Conservation (phyloP, 176 grass and related monocot species). For the Oryza glumipatula region DNA sequence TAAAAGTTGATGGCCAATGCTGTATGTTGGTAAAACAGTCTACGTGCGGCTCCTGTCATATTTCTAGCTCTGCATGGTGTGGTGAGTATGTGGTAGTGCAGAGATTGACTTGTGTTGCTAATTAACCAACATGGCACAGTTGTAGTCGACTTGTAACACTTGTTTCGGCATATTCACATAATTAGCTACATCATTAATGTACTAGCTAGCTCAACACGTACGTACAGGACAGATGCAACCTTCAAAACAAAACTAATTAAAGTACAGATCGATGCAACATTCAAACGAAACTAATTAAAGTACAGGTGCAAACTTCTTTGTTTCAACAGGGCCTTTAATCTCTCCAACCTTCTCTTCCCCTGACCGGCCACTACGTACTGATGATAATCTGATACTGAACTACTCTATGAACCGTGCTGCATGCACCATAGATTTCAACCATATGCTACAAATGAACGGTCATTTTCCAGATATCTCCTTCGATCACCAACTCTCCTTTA, state of each 20-base stretch:
- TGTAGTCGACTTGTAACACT: background rate
- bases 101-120: background rate
- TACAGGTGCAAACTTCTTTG: background rate
- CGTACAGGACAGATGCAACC: background rate
- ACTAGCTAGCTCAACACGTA: background rate
- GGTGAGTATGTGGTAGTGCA: background rate
- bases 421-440: background rate
- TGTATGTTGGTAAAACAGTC: too few relatives aligned
- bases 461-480: conserved; percentile 17
- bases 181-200: background rate
- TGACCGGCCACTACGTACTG: background rate
- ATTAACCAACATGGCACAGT: background rate
- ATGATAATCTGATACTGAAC: background rate
- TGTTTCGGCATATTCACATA: background rate
- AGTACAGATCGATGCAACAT: background rate
- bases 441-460: background rate
- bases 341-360: background rate
- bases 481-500: conserved; percentile 37
- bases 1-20: too few relatives aligned
- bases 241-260: background rate
- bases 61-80: too few relatives aligned
- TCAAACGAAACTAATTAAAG: background rate
- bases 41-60: too few relatives aligned
- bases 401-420: background rate
- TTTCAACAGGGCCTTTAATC: background rate